Conservation (phyloP, 306 rosid species). For the Phaseolus lunatus region DNA sequence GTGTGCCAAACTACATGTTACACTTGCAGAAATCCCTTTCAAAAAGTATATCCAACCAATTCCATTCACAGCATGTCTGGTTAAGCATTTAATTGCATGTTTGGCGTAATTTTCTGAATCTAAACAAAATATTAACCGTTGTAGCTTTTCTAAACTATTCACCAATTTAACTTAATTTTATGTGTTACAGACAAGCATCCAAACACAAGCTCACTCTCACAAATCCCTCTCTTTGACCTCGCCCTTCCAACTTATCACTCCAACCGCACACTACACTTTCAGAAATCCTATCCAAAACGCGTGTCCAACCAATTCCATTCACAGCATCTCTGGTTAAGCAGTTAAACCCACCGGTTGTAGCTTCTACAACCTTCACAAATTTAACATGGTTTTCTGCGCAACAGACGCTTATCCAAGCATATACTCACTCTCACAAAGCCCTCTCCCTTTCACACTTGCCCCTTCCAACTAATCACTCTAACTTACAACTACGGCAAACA, state of each 20-base stretch:
- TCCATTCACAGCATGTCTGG: not conserved
- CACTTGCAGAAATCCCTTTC: not conserved
- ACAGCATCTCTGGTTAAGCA: not conserved
- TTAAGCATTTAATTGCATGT: not conserved
- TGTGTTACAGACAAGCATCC: not conserved
- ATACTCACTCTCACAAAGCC: not conserved
- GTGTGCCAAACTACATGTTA: too few species aligned
- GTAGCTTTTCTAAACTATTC: not conserved
- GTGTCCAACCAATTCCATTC: not conserved
- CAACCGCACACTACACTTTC: not conserved
- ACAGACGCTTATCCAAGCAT: not conserved
- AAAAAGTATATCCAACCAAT: not conserved
- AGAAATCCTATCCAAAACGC: not conserved
- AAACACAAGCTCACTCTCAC: not conserved
- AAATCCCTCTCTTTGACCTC: not conserved
- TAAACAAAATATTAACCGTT: not conserved
- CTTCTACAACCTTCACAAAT: not conserved
- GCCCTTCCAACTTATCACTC: not conserved
- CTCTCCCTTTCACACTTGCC: not conserved
- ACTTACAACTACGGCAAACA: constrained; percentile 12
- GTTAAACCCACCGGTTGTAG: not conserved
- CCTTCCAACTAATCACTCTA: not conserved
- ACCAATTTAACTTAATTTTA: not conserved
- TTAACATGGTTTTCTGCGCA: not conserved
- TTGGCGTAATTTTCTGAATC: not conserved